These are phyloP conservation scores for Coemansia sp. DNA, from an alignment of 192 early-diverging fungal genomes.

Conservation along the genomic window DNA sequence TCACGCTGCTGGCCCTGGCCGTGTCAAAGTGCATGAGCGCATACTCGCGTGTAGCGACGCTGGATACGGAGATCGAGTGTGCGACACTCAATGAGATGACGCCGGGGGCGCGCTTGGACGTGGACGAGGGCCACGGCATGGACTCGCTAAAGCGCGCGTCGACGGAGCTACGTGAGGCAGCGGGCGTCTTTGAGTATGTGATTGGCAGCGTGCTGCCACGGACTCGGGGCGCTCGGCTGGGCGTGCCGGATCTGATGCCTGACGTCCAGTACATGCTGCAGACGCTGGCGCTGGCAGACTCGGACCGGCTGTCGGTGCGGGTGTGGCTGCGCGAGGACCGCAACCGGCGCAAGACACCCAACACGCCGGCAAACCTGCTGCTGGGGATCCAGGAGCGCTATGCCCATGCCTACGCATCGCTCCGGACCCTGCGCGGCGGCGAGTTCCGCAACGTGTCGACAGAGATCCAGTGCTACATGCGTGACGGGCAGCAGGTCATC, in stretches of 20 bases:
- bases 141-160: conserved; percentile 40
- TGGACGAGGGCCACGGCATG: conserved; percentile 31
- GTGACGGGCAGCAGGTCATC: conserved; percentile 44
- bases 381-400: conserved; percentile 47
- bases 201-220: conserved; percentile 38
- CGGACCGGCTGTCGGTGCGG: conserved; percentile 43
- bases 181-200: conserved; percentile 39
- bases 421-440: conserved; percentile 37
- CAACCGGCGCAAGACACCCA: conserved; percentile 38
- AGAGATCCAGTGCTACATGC: conserved; percentile 45
- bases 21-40: conserved; percentile 45
- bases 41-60: conserved; percentile 34
- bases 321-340: conserved; percentile 42
- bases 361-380: conserved; percentile 41
- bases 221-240: conserved; percentile 14
- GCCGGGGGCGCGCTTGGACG: conserved; percentile 7
- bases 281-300: conserved; percentile 44
- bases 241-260: conserved; percentile 38
- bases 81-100: conserved; percentile 44
- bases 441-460: conserved; percentile 41
- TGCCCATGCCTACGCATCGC: conserved; percentile 18
- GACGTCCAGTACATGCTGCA: conserved; percentile 49
- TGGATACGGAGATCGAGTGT: conserved; percentile 46
- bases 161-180: conserved; percentile 44
- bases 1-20: conserved; percentile 38